Evolutionary conservation across 345 rosid species (phyloP), one percentile per base, ranked within the genome.

Genomic region (Murraya paniculata): DNA sequence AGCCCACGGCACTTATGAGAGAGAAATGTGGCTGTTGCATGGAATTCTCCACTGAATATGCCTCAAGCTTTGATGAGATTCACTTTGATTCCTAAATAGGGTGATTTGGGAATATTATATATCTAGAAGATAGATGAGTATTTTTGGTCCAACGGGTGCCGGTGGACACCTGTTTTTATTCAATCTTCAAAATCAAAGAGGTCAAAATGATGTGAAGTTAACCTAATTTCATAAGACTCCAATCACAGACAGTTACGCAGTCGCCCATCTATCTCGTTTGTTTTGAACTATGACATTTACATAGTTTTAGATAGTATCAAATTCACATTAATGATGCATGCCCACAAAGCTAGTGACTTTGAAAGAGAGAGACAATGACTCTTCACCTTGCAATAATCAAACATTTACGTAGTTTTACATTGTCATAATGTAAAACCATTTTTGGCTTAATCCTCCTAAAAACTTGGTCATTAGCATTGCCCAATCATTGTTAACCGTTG

Each of bases 161-260:
- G 14, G 11, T 0, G 50, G 16, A 41, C 50, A 13, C 16, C 14
- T 14, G 66, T 7, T 16, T 28, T 21, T 6, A 50, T 72, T 56
- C 41, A 73, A 39, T 9, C 19, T 24, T 27, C 19, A 45, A 45
- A 64, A 61, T 39, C 38, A 30, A 39, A 19, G 19, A 1, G 27
- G 58, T 60, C 68, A 38, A 57, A 10, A 56, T 45, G 81, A 78
- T 41, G 77, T 39, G 8, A 71, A 57, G 57, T 78, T 55, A 68
- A 28, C 81, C 76, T 82, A 74, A 78, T 78, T 81, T 28, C 10
- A 11, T 61, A 48, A 30, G 64, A 68, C 21, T 64, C 50, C 64
- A 50, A 31, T 10, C 10, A 38, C 5, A 71, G 24, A 35, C 41
- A n/a, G 2, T 48, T 3, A 19, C 28, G 25, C 7, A 5, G 30